phyloP scores from a whole-genome alignment of 495 filamentous ascomycete species.

The Parathielavia appendiculata region DNA sequence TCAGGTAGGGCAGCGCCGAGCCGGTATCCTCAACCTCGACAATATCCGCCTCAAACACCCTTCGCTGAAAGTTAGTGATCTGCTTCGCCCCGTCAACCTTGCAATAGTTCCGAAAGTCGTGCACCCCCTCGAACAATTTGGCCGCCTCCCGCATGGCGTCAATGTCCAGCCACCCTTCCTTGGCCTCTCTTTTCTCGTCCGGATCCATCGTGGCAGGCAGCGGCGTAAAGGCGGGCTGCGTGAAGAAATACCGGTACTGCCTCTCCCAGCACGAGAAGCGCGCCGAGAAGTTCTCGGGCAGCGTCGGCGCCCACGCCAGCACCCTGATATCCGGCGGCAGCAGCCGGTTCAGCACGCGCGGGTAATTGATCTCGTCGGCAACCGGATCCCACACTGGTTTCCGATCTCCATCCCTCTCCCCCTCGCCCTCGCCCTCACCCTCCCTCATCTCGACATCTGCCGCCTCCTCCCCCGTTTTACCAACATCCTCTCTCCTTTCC shows the following conservation, averaged over 20 bases:
- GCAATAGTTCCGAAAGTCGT: conserved; percentile 98
- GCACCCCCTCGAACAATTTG: conserved; percentile 67
- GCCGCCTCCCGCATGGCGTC: conserved; percentile 80
- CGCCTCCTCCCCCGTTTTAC: conserved; percentile 2
- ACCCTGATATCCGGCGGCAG: conserved; percentile 85
- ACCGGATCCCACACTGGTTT: conserved; percentile 62
- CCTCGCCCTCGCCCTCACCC: conserved; percentile 7
- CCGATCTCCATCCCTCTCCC: conserved; percentile 1
- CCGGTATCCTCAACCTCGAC: conserved; percentile 54
- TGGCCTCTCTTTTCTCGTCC: conserved; percentile 13
- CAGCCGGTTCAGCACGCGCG: conserved; percentile 72
- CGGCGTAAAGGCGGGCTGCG: conserved; percentile 78
- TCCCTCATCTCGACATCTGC: conserved; percentile 19
- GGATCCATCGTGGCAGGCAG: conserved; percentile 34
- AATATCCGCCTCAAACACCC: conserved; percentile 71
- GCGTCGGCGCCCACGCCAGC: conserved; percentile 86
- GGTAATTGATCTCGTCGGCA: conserved; percentile 77
- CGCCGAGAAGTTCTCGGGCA: conserved; percentile 74
- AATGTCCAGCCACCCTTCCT: conserved; percentile 64
- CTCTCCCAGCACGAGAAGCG: conserved; percentile 90
- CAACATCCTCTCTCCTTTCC: conserved; percentile 15
- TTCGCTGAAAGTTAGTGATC: conserved; percentile 70
- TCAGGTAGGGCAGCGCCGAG: conserved; percentile 42
- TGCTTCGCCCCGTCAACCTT: conserved; percentile 83
- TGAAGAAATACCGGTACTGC: conserved; percentile 94